Percentiles rank a stretch among this genome's conserved stretches.
phyloP scores from a whole-genome alignment of 306 rosid genomes.

The Dicorynia guianensis region DNA sequence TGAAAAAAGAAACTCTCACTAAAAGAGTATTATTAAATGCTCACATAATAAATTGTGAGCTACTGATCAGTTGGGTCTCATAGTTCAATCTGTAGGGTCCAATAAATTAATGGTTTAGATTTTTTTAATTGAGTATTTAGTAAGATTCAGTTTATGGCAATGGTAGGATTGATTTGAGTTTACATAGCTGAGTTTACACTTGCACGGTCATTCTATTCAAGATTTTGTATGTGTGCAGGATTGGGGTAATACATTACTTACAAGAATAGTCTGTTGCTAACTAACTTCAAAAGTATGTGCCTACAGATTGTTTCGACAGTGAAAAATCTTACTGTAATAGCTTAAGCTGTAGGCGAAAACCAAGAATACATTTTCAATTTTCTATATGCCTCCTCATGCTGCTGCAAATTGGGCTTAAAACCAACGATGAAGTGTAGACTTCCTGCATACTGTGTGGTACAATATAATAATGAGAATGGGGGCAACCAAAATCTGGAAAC shows the following conservation, averaged over 20 bases:
- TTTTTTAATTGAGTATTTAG: too few species aligned
- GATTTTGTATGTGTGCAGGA: constrained; percentile 2
- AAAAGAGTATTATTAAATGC: too few species aligned
- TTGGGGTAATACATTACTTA: background rate
- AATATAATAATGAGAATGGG: background rate
- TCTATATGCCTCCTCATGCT: background rate
- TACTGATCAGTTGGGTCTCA: too few species aligned
- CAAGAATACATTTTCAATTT: background rate
- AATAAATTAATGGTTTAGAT: too few species aligned
- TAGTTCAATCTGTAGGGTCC: too few species aligned
- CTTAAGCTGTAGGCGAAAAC: background rate
- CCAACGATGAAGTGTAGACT: background rate
- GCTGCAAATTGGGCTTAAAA: background rate
- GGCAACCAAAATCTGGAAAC: background rate
- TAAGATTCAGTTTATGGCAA: too few species aligned
- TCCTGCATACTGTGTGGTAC: background rate
- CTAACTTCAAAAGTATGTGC: constrained; percentile 15
- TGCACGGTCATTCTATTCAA: constrained; percentile 8
- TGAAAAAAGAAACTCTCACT: too few species aligned
- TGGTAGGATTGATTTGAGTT: too few species aligned
- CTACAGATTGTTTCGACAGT: background rate
- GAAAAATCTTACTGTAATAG: constrained; percentile 15
- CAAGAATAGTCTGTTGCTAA: background rate
- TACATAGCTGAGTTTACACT: background rate
- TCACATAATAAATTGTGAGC: too few species aligned